Base-by-base conservation (phyloP, 306 rosid genomes). In the Datisca glomerata region DNA sequence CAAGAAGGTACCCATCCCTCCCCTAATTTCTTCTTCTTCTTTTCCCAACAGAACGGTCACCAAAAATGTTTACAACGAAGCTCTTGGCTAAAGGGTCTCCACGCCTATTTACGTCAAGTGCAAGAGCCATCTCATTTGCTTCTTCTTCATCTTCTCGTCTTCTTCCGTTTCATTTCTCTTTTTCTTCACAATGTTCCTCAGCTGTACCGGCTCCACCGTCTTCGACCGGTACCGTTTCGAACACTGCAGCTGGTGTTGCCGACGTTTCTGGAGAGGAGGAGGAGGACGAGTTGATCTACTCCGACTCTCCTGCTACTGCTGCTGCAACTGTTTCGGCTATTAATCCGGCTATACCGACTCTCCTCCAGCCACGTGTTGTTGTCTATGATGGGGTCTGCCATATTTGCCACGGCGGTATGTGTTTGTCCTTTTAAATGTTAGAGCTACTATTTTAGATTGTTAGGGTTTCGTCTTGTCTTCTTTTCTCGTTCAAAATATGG, bases 301-400 rank as follows among this genome's bases (percentile, higher is more conserved):
- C 45, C n/a, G 49, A 12, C 24, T 21, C 59, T 25, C 2, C 3
- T 6, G 16, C 46, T 34, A 17, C 45, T 29, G 15, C 47, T 21
- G 11, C 63, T 1, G 21, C 46, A 16, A 24, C 33, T 52, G 9
- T 61, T 21, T 46, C 61, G 21, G 46, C 6, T 8, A 56, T 14
- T 11, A 60, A 38, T 29, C 21, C 34, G 33, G 17, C 3, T 27
- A 21, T 33, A 14, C 81, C 83, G 20, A 35, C 51, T 41, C 54
- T 79, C 37, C 94, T 85, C 57, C 79, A 71, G 63, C 84, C 95
- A 2, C 57, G 86, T 19, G 86, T 85, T 12, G 79, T 85, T 17
- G 52, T 85, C 24, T 85, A 71, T 61, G 86, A 85, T 53, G 86
- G 86, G 33, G 72, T 73, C 56, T 85, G 86, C 45, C 93, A 63